Conservation (phyloP, 495 filamentous ascomycete species). For the Letharia lupina region DNA sequence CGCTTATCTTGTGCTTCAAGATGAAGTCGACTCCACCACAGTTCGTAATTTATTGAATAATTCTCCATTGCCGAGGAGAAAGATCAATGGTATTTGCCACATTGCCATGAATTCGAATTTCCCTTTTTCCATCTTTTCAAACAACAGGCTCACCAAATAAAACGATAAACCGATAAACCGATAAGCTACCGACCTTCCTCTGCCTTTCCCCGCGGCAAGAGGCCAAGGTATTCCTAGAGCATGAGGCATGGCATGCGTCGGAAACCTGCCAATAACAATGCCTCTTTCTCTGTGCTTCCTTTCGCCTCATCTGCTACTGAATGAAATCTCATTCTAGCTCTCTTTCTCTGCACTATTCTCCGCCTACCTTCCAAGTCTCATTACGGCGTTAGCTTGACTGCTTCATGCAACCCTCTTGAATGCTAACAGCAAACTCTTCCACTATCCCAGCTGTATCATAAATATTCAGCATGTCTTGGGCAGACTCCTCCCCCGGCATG, state of each 20-base stretch:
- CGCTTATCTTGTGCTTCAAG: background rate
- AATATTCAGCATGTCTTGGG: conserved; percentile 25
- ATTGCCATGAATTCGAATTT: background rate
- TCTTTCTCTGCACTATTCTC: background rate
- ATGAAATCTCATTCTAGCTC: conserved; percentile 12
- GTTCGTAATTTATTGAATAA: background rate
- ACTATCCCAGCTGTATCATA: background rate
- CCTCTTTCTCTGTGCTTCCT: background rate
- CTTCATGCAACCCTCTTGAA: background rate
- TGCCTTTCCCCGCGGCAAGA: conserved; percentile 15
- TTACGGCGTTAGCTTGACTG: conserved; percentile 4
- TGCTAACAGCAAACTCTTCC: background rate
- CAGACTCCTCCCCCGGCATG: conserved; percentile 28
- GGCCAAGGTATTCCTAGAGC: too few relatives aligned
- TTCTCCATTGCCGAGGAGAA: conserved; percentile 18
- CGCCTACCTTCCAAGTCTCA: background rate
- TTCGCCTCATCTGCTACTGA: background rate
- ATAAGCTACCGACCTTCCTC: background rate
- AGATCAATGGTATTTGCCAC: background rate
- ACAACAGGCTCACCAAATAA: conserved; percentile 3
- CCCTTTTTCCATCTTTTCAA: too few relatives aligned
- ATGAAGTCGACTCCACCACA: too few relatives aligned
- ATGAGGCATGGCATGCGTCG: background rate
- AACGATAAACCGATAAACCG: conserved; percentile 9
- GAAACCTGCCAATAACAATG: background rate